A percentile compares a stretch with the other conserved stretches of the same genome.
Conservation (phyloP, 2,329 filamentous ascomycete genomes). For the Zalaria sp. region DNA sequence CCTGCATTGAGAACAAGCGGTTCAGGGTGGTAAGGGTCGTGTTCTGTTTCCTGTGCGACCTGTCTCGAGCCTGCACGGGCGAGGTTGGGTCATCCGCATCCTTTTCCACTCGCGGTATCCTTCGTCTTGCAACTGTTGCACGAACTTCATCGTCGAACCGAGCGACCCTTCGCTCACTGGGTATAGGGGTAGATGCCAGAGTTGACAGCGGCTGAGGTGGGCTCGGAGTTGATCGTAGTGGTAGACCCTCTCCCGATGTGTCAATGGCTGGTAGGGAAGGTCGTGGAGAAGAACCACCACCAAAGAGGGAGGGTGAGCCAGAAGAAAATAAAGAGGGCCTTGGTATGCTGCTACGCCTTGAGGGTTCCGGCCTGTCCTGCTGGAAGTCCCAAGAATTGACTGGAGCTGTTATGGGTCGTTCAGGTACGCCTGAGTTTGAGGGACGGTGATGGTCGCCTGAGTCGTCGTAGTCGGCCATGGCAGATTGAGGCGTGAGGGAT, state of each 20-base stretch:
- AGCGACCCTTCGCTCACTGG: constrained; percentile 1
- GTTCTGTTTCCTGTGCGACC: constrained; percentile 21
- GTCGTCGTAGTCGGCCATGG: constrained; percentile 4
- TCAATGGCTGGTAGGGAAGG: neutral
- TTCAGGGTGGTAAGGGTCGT: constrained; percentile 29
- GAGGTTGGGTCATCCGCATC: constrained; percentile 33
- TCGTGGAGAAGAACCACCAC: neutral
- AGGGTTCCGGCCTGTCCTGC: neutral
- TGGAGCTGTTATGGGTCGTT: neutral
- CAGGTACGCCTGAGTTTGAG: neutral
- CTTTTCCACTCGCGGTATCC: constrained; percentile 31
- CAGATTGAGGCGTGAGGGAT: constrained; percentile 1
- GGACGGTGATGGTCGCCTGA: neutral
- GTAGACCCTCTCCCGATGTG: neutral
- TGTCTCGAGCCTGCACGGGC: constrained; percentile 16
- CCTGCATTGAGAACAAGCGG: constrained; percentile 28
- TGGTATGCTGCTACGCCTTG: neutral
- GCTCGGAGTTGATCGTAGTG: neutral
- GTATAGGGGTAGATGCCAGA: neutral
- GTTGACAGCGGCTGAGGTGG: constrained; percentile 1
- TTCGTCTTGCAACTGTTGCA: constrained; percentile 11
- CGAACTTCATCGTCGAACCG: constrained; percentile 9
- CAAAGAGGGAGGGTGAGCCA: neutral
- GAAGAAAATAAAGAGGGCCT: constrained; percentile 4
- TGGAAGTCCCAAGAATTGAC: neutral